Evolutionary conservation across 2,329 filamentous ascomycete genomes (phyloP), one percentile per base, ranked within the genome.

Genomic region (Colletotrichum sp.): DNA sequence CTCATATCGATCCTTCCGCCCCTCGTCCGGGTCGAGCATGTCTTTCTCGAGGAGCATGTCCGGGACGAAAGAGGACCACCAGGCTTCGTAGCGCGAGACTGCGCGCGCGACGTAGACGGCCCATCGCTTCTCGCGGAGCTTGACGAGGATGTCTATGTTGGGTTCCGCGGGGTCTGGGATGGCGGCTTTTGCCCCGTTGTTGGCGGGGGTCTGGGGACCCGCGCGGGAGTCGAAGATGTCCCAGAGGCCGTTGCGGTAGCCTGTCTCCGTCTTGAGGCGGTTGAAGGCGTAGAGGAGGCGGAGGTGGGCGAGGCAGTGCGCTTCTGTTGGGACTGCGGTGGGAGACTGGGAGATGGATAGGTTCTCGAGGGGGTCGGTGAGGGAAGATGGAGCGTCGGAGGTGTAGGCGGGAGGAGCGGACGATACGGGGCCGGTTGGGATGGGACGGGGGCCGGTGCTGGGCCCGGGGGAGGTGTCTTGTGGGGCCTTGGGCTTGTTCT

Each of bases 51-150:
- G 79, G 27, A 86, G 73, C 32, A 79, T 77, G 10, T 78, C 74
- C 16, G 77, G 75, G 8, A 78, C 69, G 43, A 85, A 81, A n/a
- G 83, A 81, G 5, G 84, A 78, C 88, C 91, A 93, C 93, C 93
- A 95, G 5, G 81, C 80, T 65, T 89, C 86, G 77, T 94, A 95
- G 9, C 93, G 87, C 61, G 91, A 88, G 0, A 91, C 92, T 1
- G 93, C 93, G 71, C 91, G 88, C 3, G 90, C 87, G 5, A 94
- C 88, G 79, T 91, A 94, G 16, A 94, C 81, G 2, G 89, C 88
- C 93, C 93, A 95, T 79, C 93, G 85, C 83, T 94, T 94, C 83
- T 94, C 92, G 6, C 90, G 86, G 18, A 93, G 84, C 52, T 87
- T 87, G 32, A 88, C 87, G 6, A 90, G 83, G 2, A 86, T 82